phyloP scores from a whole-genome alignment of 2,329 filamentous ascomycete genomes.

The Aschersonia sp. region DNA sequence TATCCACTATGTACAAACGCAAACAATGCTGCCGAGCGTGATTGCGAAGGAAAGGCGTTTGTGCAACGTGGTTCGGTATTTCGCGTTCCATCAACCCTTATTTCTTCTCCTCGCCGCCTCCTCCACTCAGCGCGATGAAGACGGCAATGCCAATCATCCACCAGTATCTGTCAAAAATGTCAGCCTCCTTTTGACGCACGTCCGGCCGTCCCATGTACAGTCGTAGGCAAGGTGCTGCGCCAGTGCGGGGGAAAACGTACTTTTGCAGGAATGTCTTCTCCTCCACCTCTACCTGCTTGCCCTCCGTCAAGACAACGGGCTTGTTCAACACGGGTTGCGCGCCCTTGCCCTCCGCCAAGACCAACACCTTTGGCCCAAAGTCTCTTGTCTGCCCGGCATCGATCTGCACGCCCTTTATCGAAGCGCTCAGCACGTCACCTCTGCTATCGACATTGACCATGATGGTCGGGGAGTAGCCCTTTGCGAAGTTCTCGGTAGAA shows the following conservation, averaged over 20 bases:
- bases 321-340: constrained; percentile 46
- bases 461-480: constrained; percentile 45
- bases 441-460: constrained; percentile 32
- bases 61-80: too few species aligned
- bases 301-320: constrained; percentile 48
- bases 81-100: constrained; percentile 18
- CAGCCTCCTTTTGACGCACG: background rate
- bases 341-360: constrained; percentile 32
- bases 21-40: too few species aligned
- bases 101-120: constrained; percentile 28
- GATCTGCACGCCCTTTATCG: constrained; percentile 39
- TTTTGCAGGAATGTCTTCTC: constrained; percentile 56
- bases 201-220: background rate
- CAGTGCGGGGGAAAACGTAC: constrained; percentile 24
- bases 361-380: constrained; percentile 44
- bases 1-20: too few species aligned
- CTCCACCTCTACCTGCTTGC: constrained; percentile 37
- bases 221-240: too few species aligned
- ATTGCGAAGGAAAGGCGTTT: too few species aligned
- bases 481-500: constrained; percentile 41
- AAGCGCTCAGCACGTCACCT: constrained; percentile 33
- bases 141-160: constrained; percentile 43
- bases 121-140: constrained; percentile 37
- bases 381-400: constrained; percentile 51
- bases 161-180: constrained; percentile 41